Base-by-base conservation (phyloP, 1,284 basidiomycete genomes). In the Naganishia sp. region DNA sequence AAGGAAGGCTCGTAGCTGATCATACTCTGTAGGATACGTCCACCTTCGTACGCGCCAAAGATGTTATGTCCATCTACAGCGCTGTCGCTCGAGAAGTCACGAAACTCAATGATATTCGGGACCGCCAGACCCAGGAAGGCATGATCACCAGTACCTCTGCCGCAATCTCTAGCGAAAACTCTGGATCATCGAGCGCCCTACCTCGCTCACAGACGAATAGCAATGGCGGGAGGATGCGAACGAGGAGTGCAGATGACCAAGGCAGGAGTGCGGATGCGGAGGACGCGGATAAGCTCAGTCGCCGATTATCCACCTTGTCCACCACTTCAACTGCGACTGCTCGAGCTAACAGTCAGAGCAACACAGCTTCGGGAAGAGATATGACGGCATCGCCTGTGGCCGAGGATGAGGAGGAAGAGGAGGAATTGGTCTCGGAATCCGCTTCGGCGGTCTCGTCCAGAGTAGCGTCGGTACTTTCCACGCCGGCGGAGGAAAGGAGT, bases 21-120 rank as follows among this genome's bases (percentile, higher is more conserved):
- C 7, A 13, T 23, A 13, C 35, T 35, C 28, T 23, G 28, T 90
- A 83, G 88, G 94, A 82, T 85, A 90, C 73, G 86, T 86, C 72
- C 86, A 91, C 67, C 72, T 95, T 89, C 81, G 92, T 94, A 80
- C 92, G 94, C 74, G 85, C 92, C 2, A 88, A 90, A 71, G 95
- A 95, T 83, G 95, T 99, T 65, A 90, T 96, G 79, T 85, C 87
- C 52, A 87, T 98, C 70, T 98, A 98, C 83, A 90, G 93, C 72
- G 86, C 89, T 7, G 91, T 96, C 69, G 90, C 98, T 70, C 94
- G 95, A 78, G 94, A 98, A 85, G 94, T 98, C 67, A 94, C 90
- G 35, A 91, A 87, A 74, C 83, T 99, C 61, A 98, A 98, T 79
- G 88, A 90, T 71, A 88, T 97, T 61, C 87, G 95, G 66, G 91